Percentiles rank a stretch among this genome's conserved stretches.
Evolutionary conservation across 257 asterid species (phyloP).

Genomic region (Plantago elongata): DNA sequence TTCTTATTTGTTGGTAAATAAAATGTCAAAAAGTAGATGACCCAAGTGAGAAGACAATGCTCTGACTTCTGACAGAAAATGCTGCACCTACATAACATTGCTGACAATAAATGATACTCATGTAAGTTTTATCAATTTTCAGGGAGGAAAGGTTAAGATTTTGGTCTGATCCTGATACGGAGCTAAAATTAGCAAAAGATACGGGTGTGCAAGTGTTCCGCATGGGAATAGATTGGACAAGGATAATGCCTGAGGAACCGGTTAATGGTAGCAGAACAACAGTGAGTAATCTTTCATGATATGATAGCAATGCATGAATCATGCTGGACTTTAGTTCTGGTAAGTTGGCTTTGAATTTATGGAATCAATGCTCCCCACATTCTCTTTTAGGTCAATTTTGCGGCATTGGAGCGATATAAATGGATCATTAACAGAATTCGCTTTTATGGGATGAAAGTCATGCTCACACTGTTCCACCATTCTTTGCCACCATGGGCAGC

Average conservation of each 20-base stretch:
- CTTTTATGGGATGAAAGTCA: constrained; percentile 91
- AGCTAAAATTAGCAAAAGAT: constrained; percentile 79
- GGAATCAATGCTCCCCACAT: background rate
- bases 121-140: constrained; percentile 20
- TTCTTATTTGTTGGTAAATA: background rate
- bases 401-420: constrained; percentile 89
- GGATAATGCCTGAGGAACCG: constrained; percentile 92
- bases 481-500: constrained; percentile 99
- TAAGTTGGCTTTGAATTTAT: background rate
- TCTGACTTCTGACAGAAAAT: no score
- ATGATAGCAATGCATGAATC: background rate
- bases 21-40: no score
- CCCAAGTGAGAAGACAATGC: no score
- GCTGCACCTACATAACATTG: no score
- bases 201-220: constrained; percentile 88
- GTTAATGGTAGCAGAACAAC: constrained; percentile 42
- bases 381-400: constrained; percentile 63
- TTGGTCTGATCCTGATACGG: constrained; percentile 98
- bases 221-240: constrained; percentile 97
- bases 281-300: constrained; percentile 41
- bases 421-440: constrained; percentile 82
- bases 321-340: background rate
- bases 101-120: no score
- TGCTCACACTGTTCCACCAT: constrained; percentile 93
- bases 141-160: constrained; percentile 95